Percentiles rank a stretch among this genome's conserved stretches.
Conservation (phyloP, 768 basidiomycete genomes). For the Trametes coccinea region DNA sequence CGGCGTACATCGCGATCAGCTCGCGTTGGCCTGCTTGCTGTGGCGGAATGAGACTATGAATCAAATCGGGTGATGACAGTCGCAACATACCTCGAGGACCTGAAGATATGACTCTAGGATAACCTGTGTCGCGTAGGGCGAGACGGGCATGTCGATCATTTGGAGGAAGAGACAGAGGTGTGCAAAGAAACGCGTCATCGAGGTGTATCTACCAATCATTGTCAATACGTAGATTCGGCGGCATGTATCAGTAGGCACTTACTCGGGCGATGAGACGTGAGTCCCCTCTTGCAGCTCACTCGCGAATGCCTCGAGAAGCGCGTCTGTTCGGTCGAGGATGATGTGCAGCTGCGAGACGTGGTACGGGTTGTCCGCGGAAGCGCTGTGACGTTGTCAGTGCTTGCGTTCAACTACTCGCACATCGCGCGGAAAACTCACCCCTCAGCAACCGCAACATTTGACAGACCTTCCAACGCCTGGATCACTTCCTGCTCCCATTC, state of each 20-base stretch:
- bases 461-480: conserved; percentile 55
- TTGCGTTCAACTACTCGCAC: neutral
- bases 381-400: conserved; percentile 33
- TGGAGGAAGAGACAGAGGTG: conserved; percentile 89
- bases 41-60: neutral
- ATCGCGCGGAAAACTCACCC: conserved; percentile 46
- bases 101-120: conserved; percentile 89
- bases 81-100: conserved; percentile 69
- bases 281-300: conserved; percentile 52
- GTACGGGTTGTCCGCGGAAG: conserved; percentile 71
- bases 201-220: conserved; percentile 52
- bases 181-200: conserved; percentile 87
- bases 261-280: conserved; percentile 59
- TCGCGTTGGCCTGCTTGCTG: conserved; percentile 77
- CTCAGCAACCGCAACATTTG: conserved; percentile 58
- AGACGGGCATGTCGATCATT: conserved; percentile 74
- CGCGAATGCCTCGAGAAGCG: conserved; percentile 70
- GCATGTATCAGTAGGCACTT: conserved; percentile 27
- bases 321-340: conserved; percentile 67
- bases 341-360: conserved; percentile 82
- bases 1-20: conserved; percentile 92
- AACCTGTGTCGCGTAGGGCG: conserved; percentile 71
- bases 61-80: neutral
- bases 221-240: conserved; percentile 18
- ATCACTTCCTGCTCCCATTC: conserved; percentile 70